phyloP scores from a whole-genome alignment of 2,329 filamentous ascomycete species.

The Pseudocercospora ulei region DNA sequence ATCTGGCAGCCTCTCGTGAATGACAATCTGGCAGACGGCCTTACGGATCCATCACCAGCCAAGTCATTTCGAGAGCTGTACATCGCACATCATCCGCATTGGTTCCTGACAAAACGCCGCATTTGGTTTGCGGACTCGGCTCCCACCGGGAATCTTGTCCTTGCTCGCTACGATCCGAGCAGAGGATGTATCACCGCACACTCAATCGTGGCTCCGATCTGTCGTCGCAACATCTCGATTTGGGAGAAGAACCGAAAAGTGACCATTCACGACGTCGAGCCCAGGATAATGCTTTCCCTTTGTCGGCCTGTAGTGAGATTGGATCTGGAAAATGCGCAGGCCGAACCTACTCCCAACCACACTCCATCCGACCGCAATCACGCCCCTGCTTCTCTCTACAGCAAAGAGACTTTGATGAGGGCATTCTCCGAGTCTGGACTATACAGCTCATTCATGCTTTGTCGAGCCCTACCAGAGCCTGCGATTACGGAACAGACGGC shows the following conservation, averaged over 20 bases:
- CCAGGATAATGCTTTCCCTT: constrained; percentile 59
- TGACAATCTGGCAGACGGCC: constrained; percentile 51
- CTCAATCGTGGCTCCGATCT: constrained; percentile 58
- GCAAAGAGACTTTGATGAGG: constrained; percentile 48
- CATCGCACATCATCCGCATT: constrained; percentile 63
- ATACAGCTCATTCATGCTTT: constrained; percentile 59
- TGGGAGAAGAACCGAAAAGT: constrained; percentile 55
- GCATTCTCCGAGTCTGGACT: constrained; percentile 39
- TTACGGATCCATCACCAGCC: constrained; percentile 50
- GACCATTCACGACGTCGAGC: constrained; percentile 37
- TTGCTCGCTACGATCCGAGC: constrained; percentile 65
- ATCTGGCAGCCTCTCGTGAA: constrained; percentile 66
- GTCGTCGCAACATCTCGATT: constrained; percentile 46
- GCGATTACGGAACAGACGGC: constrained; percentile 34
- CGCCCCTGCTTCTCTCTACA: constrained; percentile 24
- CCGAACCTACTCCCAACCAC: constrained; percentile 20
- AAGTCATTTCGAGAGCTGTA: constrained; percentile 62
- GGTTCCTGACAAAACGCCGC: constrained; percentile 72
- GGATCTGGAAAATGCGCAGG: constrained; percentile 28
- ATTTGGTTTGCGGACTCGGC: constrained; percentile 76
- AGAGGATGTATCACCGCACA: constrained; percentile 72
- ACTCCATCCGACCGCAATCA: constrained; percentile 17
- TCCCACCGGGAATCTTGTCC: constrained; percentile 62
- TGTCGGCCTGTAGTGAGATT: constrained; percentile 56
- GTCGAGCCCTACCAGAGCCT: constrained; percentile 43